These are phyloP conservation scores for Botrytis sinoallii DNA, from an alignment of 2,329 filamentous ascomycete species.

Conservation along the genomic window DNA sequence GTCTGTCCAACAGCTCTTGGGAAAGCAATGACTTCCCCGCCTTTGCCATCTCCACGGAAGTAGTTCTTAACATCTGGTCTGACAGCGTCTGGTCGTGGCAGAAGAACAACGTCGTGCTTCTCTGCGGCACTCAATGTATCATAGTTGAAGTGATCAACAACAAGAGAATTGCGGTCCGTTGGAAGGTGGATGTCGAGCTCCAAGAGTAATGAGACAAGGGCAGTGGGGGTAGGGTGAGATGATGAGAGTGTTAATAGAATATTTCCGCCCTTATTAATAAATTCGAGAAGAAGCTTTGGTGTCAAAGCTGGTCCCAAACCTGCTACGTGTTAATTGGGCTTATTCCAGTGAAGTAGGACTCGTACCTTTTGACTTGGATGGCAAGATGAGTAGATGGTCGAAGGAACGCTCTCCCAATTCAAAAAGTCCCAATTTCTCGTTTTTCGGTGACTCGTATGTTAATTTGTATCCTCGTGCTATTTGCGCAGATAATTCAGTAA, in stretches of 20 bases:
- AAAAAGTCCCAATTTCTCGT: constrained; percentile 73
- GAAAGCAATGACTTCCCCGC: constrained; percentile 66
- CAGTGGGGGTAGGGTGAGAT: constrained; percentile 63
- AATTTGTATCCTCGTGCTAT: constrained; percentile 80
- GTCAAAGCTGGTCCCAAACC: constrained; percentile 86
- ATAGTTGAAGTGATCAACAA: constrained; percentile 96
- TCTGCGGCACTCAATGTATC: constrained; percentile 74
- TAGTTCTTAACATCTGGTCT: constrained; percentile 71
- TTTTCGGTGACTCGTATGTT: constrained; percentile 79
- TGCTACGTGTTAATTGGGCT: constrained; percentile 38
- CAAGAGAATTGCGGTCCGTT: constrained; percentile 75
- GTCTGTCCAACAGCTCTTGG: constrained; percentile 77
- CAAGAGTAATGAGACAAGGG: constrained; percentile 73
- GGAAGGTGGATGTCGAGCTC: constrained; percentile 91
- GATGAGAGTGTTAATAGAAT: constrained; percentile 82
- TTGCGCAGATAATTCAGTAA: constrained; percentile 21
- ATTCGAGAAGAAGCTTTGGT: constrained; percentile 82
- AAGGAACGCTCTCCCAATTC: constrained; percentile 81
- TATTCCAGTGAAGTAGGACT: constrained; percentile 15
- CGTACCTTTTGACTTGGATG: constrained; percentile 82
- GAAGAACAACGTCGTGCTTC: constrained; percentile 81
- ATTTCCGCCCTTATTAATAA: constrained; percentile 89
- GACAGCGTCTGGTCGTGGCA: constrained; percentile 64
- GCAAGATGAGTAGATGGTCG: constrained; percentile 87
- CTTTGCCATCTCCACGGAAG: constrained; percentile 61